These are phyloP conservation scores for Quercus ilex DNA, from an alignment of 306 rosid genomes.

Conservation along the genomic window DNA sequence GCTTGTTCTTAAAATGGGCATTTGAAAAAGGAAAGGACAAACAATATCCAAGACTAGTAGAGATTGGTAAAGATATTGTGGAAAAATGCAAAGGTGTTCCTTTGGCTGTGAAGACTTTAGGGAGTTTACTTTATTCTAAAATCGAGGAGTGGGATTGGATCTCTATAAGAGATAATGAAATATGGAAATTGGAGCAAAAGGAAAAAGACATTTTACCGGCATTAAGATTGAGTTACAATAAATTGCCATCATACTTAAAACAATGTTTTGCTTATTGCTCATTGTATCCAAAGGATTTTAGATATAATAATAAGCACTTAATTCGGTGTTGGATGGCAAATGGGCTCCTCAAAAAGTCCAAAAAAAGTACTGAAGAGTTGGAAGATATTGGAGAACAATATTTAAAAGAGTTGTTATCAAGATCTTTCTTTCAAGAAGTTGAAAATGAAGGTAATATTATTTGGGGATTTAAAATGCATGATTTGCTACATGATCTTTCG, in stretches of 20 bases:
- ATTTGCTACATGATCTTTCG: constrained; percentile 22
- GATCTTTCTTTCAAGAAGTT: constrained; percentile 16
- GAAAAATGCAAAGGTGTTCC: constrained; percentile 24
- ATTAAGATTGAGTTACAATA: constrained; percentile 15
- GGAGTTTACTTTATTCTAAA: constrained; percentile 23
- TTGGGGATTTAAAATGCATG: constrained; percentile 9
- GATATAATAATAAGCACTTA: background rate
- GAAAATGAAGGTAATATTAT: too few species aligned
- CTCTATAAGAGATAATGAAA: background rate
- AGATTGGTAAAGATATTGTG: constrained; percentile 21
- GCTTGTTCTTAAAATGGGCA: constrained; percentile 26
- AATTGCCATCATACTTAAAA: background rate
- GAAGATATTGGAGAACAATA: constrained; percentile 26
- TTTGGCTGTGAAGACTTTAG: constrained; percentile 22
- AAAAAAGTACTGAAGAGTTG: background rate
- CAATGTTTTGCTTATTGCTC: constrained; percentile 30
- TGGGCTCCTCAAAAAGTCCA: background rate
- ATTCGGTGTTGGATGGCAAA: constrained; percentile 39
- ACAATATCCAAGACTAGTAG: constrained; percentile 11
- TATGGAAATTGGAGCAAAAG: constrained; percentile 1
- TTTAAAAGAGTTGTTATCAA: constrained; percentile 3
- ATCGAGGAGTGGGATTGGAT: constrained; percentile 18
- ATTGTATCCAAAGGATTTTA: constrained; percentile 14
- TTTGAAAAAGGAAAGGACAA: background rate
- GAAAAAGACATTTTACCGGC: background rate